Evolutionary conservation across 345 rosid genomes (phyloP), one percentile per base, ranked within the genome.

Genomic region (Cardiospermum halicacabum): DNA sequence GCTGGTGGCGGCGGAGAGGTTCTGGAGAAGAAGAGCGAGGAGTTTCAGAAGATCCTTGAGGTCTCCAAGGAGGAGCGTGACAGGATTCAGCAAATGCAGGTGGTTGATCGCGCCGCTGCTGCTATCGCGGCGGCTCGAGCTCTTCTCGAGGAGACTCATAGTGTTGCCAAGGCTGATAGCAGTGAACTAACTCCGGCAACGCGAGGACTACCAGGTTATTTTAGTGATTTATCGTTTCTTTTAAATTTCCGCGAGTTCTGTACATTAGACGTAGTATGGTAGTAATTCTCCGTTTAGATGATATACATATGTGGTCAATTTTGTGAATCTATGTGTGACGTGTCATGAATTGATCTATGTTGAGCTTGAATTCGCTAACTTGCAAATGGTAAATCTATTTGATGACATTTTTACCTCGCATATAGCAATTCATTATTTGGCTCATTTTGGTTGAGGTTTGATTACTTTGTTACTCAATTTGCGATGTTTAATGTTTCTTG

Each of bases 21-120:
- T 7, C 56, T 88, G 68, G 85, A 79, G 72, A 78, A 81, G 89
- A 92, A 86, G 85, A 89, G 51, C 65, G 87, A 75, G 75, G 96
- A 89, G 58, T 92, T 92, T 48, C 34, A 68, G 71, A 92, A 78
- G 85, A 83, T 92, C 18, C 67, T 92, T 21, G 84, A 88, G 4
- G 85, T 82, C 53, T 77, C 93, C 0, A 78, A 51, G 37, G 93
- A 92, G 34, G 93, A 92, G 68, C 81, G 98, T 48, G 96, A 92
- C 69, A 82, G 91, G 57, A 72, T 81, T 71, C 98, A 86, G 81
- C 62, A 87, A 50, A 68, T 85, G 84, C 96, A 89, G 78, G 96
- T 92, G 30, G 69, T 92, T 5, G 96, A 92, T 74, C 93, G 96
- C 0, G 96, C 96, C 0, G 91, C 89, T 0, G 96, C 96, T 0